Evolutionary conservation across 352 stramenopile genomes (phyloP).

Genomic region (Globisporangium iwayamae): DNA sequence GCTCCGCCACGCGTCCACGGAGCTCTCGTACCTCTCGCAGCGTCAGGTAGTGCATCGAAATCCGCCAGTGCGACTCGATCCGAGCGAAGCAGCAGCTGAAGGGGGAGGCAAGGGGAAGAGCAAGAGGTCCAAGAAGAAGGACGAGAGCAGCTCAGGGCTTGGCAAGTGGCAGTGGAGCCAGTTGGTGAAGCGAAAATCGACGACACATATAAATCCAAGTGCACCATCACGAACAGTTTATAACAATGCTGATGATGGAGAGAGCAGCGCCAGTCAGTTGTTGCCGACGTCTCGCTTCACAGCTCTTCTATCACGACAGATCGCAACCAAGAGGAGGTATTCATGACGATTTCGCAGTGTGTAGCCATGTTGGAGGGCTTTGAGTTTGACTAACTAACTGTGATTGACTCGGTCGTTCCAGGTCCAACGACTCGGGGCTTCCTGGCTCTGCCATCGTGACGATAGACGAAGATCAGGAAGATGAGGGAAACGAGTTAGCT

Average conservation of each 20-base stretch:
- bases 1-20: constrained; percentile 55
- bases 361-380: not conserved
- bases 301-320: constrained; percentile 26
- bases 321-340: constrained; percentile 17
- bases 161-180: constrained; percentile 69
- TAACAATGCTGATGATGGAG: not conserved
- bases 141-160: constrained; percentile 29
- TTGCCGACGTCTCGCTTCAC: constrained; percentile 23
- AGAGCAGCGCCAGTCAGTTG: not conserved
- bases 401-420: not conserved
- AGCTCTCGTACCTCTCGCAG: constrained; percentile 75
- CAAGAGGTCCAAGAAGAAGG: constrained; percentile 33
- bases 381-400: not conserved
- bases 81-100: constrained; percentile 6
- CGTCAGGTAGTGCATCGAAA: constrained; percentile 75
- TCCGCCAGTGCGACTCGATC: constrained; percentile 38
- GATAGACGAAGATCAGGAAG: not conserved
- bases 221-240: not conserved
- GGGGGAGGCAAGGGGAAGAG: constrained; percentile 20
- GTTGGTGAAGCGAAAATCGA: constrained; percentile 39
- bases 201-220: not conserved
- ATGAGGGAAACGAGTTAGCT: not conserved
- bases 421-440: constrained; percentile 1
- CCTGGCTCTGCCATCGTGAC: not conserved
- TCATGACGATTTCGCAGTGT: not conserved